Conservation (phyloP, 2,329 filamentous ascomycete species). For the Magnaporthiopsis poae region DNA sequence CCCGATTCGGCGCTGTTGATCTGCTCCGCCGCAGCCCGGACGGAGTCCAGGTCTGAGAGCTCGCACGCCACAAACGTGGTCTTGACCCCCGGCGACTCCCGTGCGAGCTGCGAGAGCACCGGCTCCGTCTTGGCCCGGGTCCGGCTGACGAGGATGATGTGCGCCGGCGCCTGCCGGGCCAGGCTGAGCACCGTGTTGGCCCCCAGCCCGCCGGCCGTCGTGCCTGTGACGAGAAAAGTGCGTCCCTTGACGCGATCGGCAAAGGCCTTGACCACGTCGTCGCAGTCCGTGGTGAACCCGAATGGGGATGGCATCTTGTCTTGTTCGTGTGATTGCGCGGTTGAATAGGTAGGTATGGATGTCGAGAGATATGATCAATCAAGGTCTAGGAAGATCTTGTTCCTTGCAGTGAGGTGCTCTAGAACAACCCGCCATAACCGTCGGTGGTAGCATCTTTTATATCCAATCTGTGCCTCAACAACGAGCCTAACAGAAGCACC, state of each 20-base stretch:
- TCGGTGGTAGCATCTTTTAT: too few species aligned
- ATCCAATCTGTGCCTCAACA: too few species aligned
- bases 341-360: too few species aligned
- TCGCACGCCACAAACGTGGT: constrained; percentile 23
- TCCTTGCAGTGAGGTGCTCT: too few species aligned
- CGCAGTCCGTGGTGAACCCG: not conserved
- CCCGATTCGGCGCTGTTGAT: constrained; percentile 22
- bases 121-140: constrained; percentile 1
- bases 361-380: too few species aligned
- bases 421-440: too few species aligned
- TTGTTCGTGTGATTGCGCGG: not conserved
- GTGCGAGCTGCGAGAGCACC: constrained; percentile 5
- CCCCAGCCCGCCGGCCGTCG: constrained; percentile 11
- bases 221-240: constrained; percentile 13
- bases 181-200: constrained; percentile 11
- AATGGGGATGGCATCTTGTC: not conserved
- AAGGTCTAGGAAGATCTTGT: too few species aligned
- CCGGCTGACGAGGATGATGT: constrained; percentile 11
- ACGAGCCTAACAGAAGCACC: too few species aligned
- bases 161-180: constrained; percentile 11
- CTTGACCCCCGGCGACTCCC: constrained; percentile 7
- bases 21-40: constrained; percentile 25
- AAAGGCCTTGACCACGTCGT: not conserved
- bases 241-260: not conserved
- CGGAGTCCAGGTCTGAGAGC: constrained; percentile 25